Conservation (phyloP, 192 early-diverging fungal species). For the Jimgerdemannia lactiflua region DNA sequence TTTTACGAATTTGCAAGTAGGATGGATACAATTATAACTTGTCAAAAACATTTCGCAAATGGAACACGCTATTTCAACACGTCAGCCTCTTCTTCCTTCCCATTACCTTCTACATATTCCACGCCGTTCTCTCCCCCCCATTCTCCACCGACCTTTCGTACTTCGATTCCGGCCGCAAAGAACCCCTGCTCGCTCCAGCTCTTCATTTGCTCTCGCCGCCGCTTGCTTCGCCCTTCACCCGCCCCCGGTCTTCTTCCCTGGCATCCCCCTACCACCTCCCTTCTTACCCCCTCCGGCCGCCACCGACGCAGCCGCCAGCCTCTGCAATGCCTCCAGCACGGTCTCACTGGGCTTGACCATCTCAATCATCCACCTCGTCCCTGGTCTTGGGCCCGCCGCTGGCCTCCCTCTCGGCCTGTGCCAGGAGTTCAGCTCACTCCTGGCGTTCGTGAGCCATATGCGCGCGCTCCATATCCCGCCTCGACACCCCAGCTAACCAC, state of each 20-base stretch:
- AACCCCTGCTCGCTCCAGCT: constrained; percentile 9
- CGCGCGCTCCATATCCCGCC: constrained; percentile 54
- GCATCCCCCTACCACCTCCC: too few relatives aligned
- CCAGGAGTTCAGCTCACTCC: constrained; percentile 27
- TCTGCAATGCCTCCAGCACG: constrained; percentile 55
- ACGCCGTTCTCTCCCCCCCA: neutral
- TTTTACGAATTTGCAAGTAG: too few relatives aligned
- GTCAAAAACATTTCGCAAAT: too few relatives aligned
- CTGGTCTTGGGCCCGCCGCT: constrained; percentile 41
- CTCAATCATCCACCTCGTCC: constrained; percentile 56
- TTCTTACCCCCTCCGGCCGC: too few relatives aligned
- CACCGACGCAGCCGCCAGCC: constrained; percentile 39
- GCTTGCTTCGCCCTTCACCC: constrained; percentile 42
- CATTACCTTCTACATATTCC: neutral
- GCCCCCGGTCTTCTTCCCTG: constrained; percentile 26
- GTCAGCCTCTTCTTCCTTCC: too few relatives aligned
- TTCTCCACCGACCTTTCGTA: neutral
- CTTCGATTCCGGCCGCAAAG: constrained; percentile 11
- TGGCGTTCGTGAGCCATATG: constrained; percentile 47
- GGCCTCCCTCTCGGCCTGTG: constrained; percentile 44
- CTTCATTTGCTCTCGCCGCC: constrained; percentile 19
- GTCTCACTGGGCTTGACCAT: constrained; percentile 57
- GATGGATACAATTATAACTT: too few relatives aligned
- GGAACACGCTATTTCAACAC: too few relatives aligned
- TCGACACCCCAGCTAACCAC: constrained; percentile 67